phyloP scores from a whole-genome alignment of 306 rosid genomes.

The Prunus padus region DNA sequence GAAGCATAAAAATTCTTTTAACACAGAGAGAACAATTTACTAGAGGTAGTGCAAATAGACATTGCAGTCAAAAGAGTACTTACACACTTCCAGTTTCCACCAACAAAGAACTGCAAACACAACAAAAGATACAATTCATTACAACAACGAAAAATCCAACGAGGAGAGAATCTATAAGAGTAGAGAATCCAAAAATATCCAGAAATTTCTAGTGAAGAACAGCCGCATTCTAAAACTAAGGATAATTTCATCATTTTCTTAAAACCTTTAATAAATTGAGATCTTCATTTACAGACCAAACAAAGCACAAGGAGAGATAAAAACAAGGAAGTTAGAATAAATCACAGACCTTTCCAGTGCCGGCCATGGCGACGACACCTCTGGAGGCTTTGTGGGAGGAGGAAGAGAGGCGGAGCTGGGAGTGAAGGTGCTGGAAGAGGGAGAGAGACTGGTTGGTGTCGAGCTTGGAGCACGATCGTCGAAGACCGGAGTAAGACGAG shows the following conservation, averaged over 20 bases:
- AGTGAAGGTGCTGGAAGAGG: slow-evolving; percentile 45
- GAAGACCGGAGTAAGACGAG: slow-evolving; percentile 50
- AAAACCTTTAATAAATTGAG: not conserved
- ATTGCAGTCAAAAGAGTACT: slow-evolving; percentile 31
- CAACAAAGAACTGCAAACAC: slow-evolving; percentile 80
- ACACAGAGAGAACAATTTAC: not conserved
- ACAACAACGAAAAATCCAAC: not conserved
- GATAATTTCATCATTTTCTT: not conserved
- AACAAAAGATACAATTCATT: slow-evolving; percentile 17
- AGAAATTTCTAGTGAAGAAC: not conserved
- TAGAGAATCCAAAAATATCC: not conserved
- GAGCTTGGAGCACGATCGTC: slow-evolving; percentile 52
- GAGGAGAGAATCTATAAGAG: not conserved
- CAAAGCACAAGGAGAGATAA: not conserved
- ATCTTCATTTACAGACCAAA: not conserved
- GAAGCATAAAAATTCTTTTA: not conserved
- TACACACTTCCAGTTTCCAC: slow-evolving; percentile 99
- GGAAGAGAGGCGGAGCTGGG: slow-evolving; percentile 64
- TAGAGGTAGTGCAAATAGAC: not conserved
- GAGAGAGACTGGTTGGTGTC: slow-evolving; percentile 44
- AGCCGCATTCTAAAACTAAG: not conserved
- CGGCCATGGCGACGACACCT: slow-evolving; percentile 76
- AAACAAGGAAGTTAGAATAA: not conserved
- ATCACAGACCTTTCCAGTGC: slow-evolving; percentile 69
- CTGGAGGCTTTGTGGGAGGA: slow-evolving; percentile 61